Evolutionary conservation across 495 filamentous ascomycete species (phyloP), one percentile per base, ranked within the genome.

Genomic region (Pseudevernia furfuracea): DNA sequence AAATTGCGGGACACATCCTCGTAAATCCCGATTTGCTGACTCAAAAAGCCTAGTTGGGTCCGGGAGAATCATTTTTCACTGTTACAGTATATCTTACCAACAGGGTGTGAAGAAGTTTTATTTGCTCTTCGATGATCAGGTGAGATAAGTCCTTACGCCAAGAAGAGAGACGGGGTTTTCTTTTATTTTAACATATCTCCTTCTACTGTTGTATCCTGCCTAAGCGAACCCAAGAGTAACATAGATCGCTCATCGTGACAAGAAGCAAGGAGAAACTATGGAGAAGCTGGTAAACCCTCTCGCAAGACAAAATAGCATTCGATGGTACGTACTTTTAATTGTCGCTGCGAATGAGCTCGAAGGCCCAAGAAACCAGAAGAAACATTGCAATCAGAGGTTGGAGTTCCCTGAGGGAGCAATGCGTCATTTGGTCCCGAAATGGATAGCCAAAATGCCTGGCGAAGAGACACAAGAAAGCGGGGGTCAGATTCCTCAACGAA

Each of bases 31-130:
- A n/a, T 23, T 49, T 25, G 46, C 23, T 49, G 46, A 49, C 46
- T 28, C 46, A 49, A 49, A 49, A 49, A 12, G 23, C 11, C 46
- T 12, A 23, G 46, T 49, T 10, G 23, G n/a, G 46, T 28, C 28
- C 12, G n/a, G 10, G 4, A 49, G 14, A 1, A 10, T 49, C 4
- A 28, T 4, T 2, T 10, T 17, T 14, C 6, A 12, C 28, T 53
- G 12, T 28, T 53, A 32, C 6, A 3, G 49, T 25, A 53, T 34
- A 28, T 68, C 9, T 23, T 25, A 44, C n/a, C 55, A 59, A 70
- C 28, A 58, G 62, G 10, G 32, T n/a, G n/a, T n/a, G n/a, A n/a
- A n/a, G n/a, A n/a, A n/a, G n/a, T n/a, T n/a, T n/a, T n/a, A n/a
- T n/a, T n/a, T n/a, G n/a, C n/a, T n/a, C n/a, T n/a, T n/a, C n/a